Evolutionary conservation across 108 stramenopile genomes (phyloP), one percentile per base, ranked within the genome.

Genomic region (Thalassiosira profunda): DNA sequence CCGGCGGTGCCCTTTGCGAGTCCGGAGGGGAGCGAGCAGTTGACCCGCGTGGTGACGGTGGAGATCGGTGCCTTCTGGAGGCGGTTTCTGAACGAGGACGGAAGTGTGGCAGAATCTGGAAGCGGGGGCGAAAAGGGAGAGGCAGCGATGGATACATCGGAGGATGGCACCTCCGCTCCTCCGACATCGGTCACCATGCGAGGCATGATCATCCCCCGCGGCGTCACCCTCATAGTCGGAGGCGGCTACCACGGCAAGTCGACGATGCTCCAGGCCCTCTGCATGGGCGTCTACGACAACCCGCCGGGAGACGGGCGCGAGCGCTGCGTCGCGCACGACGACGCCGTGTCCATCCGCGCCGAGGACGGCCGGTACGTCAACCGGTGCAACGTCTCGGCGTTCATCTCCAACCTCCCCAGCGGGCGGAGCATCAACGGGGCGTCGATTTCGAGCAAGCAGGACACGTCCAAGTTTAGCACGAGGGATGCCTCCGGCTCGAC

Each of bases 161-260:
- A 46, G 14, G 15, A 48, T 14, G 30, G 20, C 4, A 34, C 58
- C 14, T 10, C 48, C 6, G 2, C 20, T 1, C 8, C 35, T 28
- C 18, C 43, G 24, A 49, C 73, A 9, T 70, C 68, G 17, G 66
- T 86, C 0, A 53, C 61, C 4, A 49, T 97, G n/a, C 52, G 78
- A 40, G 97, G 97, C 2, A 79, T 98, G 83, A 77, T 82, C 9
- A 81, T 98, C 15, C 96, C 93, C 7, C 56, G 58, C 5, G 96
- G 96, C 42, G 85, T 97, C 20, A 96, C 95, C 2, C 81, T 97
- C 34, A 96, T 98, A 54, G 95, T 95, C 33, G 98, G 98, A 26
- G 96, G 98, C 25, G 98, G 97, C 12, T 98, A 96, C 53, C 98
- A 98, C 63, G 98, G 98, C 4, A 98, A 98, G 72, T 96, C 96